Evolutionary conservation across 2,329 filamentous ascomycete genomes (phyloP), one percentile per base, ranked within the genome.

Genomic region (Colletotrichum limetticola): DNA sequence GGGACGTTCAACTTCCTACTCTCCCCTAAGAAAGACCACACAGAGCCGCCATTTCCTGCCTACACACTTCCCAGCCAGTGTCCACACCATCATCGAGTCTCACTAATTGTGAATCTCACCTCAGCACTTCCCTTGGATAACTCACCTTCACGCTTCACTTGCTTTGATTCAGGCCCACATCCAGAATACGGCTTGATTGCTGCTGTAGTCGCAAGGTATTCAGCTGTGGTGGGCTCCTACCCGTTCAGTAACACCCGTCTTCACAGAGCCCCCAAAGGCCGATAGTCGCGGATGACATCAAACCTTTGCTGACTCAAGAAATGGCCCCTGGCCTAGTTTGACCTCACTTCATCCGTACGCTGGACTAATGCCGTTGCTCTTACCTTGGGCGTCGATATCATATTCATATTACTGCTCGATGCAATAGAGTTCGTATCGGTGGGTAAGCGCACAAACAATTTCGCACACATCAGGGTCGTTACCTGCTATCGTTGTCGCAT

Each of bases 281-380:
- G 35, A n/a, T 28, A n/a, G 68, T 52, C 65, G 65, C 32, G 58
- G 64, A 64, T 68, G 59, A 72, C 69, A 68, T 72, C 65, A 64
- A 72, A 69, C 42, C 22, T 12, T 61, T 57, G 35, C 64, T 12
- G 57, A 68, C 64, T 49, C 56, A 14, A 68, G 28, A 35, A 61
- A 68, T 22, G 42, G 49, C 64, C 57, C 64, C 35, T 37, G 52
- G 49, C 26, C 37, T 32, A 24, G n/a, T 32, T 12, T 32, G 24
- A 66, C 55, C 62, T 67, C 24, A 46, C 62, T 56, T 71, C 32
- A 46, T 53, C 30, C 8, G 19, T 9, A 26, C 24, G n/a, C 60
- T 56, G 11, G 28, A 53, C 62, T 35, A 24, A 19, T 35, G 61
- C 62, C 63, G 6, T 53, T 70, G 58, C 37, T 42, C 37, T n/a